phyloP scores from a whole-genome alignment of 352 stramenopile genomes.

The Pythium dissimile region DNA sequence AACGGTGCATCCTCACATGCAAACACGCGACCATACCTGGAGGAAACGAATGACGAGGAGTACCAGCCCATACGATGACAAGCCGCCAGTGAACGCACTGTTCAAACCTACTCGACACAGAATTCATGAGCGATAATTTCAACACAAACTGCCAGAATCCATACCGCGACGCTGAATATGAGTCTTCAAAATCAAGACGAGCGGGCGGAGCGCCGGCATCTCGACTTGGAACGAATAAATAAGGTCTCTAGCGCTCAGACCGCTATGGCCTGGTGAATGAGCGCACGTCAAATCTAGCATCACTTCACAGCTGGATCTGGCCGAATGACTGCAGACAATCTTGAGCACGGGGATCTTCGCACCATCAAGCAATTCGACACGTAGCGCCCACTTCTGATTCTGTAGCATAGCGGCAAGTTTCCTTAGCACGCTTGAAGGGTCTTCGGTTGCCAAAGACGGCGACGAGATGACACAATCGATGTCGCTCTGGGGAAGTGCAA shows the following conservation, averaged over 20 bases:
- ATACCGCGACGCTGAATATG: conserved; percentile 62
- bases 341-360: conserved; percentile 97
- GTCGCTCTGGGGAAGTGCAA: conserved; percentile 94
- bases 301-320: conserved; percentile 39
- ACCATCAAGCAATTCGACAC: conserved; percentile 92
- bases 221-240: conserved; percentile 89
- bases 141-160: background rate
- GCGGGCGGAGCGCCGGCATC: conserved; percentile 91
- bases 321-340: conserved; percentile 56
- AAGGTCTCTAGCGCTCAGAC: conserved; percentile 89
- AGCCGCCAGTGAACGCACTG: conserved; percentile 92
- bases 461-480: conserved; percentile 95
- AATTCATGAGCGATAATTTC: background rate
- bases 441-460: conserved; percentile 68
- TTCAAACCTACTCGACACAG: conserved; percentile 69
- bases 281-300: conserved; percentile 94
- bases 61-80: conserved; percentile 96
- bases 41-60: conserved; percentile 94
- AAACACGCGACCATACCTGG: conserved; percentile 39
- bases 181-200: conserved; percentile 94
- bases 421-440: conserved; percentile 88
- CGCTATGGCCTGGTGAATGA: conserved; percentile 93
- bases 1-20: background rate
- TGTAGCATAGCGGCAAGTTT: conserved; percentile 83
- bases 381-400: conserved; percentile 65